Base-by-base conservation (phyloP, 441 rosid species). In the Populus hybrid region DNA sequence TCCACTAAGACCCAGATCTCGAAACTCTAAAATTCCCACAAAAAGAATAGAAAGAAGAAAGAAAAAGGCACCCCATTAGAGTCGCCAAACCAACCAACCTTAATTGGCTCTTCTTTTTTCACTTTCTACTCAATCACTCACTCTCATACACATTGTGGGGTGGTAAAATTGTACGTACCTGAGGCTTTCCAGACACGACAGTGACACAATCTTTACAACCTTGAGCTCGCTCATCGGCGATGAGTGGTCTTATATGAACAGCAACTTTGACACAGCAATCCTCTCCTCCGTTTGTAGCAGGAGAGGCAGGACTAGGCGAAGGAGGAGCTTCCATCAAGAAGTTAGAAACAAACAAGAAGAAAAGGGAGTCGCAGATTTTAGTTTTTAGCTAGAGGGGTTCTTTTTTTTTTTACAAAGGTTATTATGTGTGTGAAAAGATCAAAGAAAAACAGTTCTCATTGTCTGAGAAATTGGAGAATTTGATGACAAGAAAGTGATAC, bases 191-290 rank as follows among this genome's bases (percentile, higher is more conserved):
- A 6, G 92, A 59, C 30, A 89, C 86, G 67, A 94, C 92, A 81
- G 94, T 84, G 87, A 96, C 97, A 63, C 99, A 96, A 81, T 96
- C 99, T 85, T 93, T 85, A 85, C 98, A 96, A 6, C 99, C 99
- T 81, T 93, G 97, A 73, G 93, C 86, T 76, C 84, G 85, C 84
- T 96, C 99, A 66, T 96, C 99, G 28, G 90, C 93, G 81, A 96
- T 93, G 70, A 96, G 95, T n/a, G 99, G 99, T 77, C 99, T 88
- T 21, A 96, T 81, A 74, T 96, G 98, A 72, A 96, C 97, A 18
- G 99, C 95, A 77, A 96, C 99, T 81, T 94, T 96, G 26, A 96
- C 98, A 70, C 94, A 96, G 38, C 99, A 96, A 82, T 93, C 92
- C 86, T 89, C 98, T 6, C 85, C 86, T 18, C 83, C 80, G 70